Percentiles rank a stretch among this genome's conserved stretches.
phyloP scores from a whole-genome alignment of 139 green algal species.

The Pycnococcus provasolii region DNA sequence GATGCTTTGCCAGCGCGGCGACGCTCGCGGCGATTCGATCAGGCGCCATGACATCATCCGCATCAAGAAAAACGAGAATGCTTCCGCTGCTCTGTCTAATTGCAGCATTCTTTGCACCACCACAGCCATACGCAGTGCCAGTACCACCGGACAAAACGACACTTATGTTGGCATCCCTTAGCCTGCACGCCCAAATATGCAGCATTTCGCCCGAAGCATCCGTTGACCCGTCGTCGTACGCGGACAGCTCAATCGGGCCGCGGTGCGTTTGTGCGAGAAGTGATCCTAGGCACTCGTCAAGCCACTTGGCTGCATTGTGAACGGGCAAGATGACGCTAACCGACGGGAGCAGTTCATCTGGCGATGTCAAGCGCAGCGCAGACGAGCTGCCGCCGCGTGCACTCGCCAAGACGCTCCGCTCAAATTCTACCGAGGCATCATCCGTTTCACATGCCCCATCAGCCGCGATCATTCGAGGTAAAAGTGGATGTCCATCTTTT shows the following conservation, averaged over 20 bases:
- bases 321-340: slow-evolving; percentile 15
- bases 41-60: slow-evolving; percentile 13
- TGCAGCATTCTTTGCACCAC: slow-evolving; percentile 1
- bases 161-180: neutral
- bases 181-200: neutral
- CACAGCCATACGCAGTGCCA: slow-evolving; percentile 3
- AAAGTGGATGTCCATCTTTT: neutral
- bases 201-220: slow-evolving; percentile 8
- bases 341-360: neutral
- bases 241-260: slow-evolving; percentile 5
- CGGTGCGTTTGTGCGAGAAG: slow-evolving; percentile 6
- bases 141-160: neutral
- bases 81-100: neutral
- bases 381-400: no score
- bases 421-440: no score
- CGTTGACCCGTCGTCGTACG: slow-evolving; percentile 10
- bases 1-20: neutral
- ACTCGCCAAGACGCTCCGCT: no score
- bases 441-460: no score
- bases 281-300: slow-evolving; percentile 10
- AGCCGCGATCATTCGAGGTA: neutral
- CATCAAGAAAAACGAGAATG: slow-evolving; percentile 12
- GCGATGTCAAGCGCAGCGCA: neutral
- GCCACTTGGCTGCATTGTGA: slow-evolving; percentile 5
- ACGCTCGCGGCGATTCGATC: neutral